These are phyloP conservation scores for Hibiscus mutabilis DNA, from an alignment of 345 rosid species.

Conservation along the genomic window DNA sequence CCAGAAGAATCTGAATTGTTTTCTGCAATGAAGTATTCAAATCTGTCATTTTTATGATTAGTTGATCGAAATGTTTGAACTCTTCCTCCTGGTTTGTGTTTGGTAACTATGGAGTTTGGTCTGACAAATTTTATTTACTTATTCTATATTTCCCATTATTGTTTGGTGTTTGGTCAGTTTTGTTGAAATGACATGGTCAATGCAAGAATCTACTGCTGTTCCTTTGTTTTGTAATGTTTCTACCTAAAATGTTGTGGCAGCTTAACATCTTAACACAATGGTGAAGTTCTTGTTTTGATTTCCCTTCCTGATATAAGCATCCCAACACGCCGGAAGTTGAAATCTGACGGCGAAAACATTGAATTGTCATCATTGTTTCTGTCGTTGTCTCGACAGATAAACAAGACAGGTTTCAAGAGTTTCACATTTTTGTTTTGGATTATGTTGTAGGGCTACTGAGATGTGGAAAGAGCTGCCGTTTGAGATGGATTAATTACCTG, in stretches of 20 bases:
- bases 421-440: background rate
- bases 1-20: background rate
- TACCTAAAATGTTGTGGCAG: background rate
- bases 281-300: background rate
- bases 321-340: background rate
- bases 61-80: background rate
- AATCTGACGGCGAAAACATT: background rate
- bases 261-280: background rate
- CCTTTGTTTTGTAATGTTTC: background rate
- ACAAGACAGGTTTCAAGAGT: background rate
- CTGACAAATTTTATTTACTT: too few relatives aligned
- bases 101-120: background rate
- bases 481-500: constrained; percentile 88
- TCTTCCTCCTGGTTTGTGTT: background rate
- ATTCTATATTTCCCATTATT: too few relatives aligned
- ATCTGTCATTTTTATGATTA: background rate
- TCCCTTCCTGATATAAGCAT: constrained; percentile 3
- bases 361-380: background rate
- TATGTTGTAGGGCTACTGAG: constrained; percentile 50
- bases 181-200: constrained; percentile 5
- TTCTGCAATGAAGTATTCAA: background rate
- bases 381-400: background rate
- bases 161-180: background rate
- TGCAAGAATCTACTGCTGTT: background rate
- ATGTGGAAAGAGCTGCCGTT: constrained; percentile 91